A percentile compares a stretch with the other conserved stretches of the same genome.
phyloP scores from a whole-genome alignment of 768 basidiomycete species.

The Phaffia tasmanica region DNA sequence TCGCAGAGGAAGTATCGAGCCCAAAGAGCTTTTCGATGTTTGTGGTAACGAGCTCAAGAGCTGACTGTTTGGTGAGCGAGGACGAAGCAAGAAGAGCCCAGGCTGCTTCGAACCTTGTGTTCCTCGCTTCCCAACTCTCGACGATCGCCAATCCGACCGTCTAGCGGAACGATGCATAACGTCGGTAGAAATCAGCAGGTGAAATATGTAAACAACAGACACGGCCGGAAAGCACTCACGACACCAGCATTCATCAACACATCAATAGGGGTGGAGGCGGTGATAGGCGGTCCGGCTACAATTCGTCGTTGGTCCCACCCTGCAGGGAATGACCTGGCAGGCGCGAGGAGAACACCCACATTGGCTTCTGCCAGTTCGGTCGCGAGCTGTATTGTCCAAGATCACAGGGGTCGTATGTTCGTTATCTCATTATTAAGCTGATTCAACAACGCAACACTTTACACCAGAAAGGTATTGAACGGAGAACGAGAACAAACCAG shows the following conservation, averaged over 20 bases:
- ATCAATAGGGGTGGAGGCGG: conserved; percentile 50
- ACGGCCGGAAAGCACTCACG: conserved; percentile 32
- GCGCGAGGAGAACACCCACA: conserved; percentile 59
- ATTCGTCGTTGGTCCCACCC: conserved; percentile 58
- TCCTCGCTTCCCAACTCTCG: conserved; percentile 40
- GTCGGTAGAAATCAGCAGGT: conserved; percentile 39
- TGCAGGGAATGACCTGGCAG: conserved; percentile 58
- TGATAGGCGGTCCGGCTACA: conserved; percentile 60
- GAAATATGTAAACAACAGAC: background rate
- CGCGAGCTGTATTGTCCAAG: conserved; percentile 46
- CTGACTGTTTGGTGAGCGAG: conserved; percentile 29
- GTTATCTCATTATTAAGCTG: too few relatives aligned
- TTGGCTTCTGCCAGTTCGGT: conserved; percentile 55
- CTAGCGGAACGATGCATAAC: conserved; percentile 30
- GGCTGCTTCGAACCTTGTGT: conserved; percentile 64
- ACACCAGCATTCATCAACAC: conserved; percentile 58
- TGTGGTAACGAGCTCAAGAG: conserved; percentile 47
- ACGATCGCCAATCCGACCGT: background rate
- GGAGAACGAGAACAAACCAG: conserved; percentile 16
- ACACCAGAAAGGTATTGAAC: too few relatives aligned
- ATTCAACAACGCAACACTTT: too few relatives aligned
- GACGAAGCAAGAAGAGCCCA: conserved; percentile 51
- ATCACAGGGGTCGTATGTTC: too few relatives aligned
- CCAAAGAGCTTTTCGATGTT: conserved; percentile 51
- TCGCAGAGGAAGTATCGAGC: conserved; percentile 24